phyloP scores from a whole-genome alignment of 2,329 filamentous ascomycete species.

The Colletotrichum sp. region DNA sequence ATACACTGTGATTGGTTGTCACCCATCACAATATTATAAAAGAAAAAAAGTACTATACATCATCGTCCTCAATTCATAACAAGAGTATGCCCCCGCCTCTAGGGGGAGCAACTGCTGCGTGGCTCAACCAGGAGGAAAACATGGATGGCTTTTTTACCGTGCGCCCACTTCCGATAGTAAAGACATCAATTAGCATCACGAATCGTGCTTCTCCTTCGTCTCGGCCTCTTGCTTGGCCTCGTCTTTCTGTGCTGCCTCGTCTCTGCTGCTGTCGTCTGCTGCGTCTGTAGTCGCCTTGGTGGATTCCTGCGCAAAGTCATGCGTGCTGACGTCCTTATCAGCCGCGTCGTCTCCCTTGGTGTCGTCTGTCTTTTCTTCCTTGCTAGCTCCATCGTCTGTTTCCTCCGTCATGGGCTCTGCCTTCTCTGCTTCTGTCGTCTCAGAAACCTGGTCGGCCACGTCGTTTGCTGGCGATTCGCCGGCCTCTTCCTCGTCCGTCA shows the following conservation, averaged over 20 bases:
- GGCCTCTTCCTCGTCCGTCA: neutral
- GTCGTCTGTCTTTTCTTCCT: slow-evolving; percentile 7
- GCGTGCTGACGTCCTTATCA: slow-evolving; percentile 4
- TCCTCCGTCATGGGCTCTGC: neutral
- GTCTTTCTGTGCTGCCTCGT: slow-evolving; percentile 19
- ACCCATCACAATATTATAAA: neutral
- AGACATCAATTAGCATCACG: neutral
- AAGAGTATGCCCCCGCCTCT: neutral
- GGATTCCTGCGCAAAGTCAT: slow-evolving; percentile 30
- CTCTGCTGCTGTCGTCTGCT: slow-evolving; percentile 24
- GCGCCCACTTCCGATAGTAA: neutral
- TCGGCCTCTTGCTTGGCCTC: neutral
- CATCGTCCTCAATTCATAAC: slow-evolving; percentile 13
- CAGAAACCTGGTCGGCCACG: slow-evolving; percentile 7
- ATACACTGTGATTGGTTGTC: slow-evolving; percentile 8
- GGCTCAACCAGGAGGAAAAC: neutral
- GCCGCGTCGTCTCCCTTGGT: neutral
- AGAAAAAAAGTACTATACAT: slow-evolving; percentile 16
- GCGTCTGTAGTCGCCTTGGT: slow-evolving; percentile 22
- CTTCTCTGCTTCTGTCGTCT: slow-evolving; percentile 4
- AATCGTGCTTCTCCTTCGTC: slow-evolving; percentile 9
- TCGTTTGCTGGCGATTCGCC: neutral
- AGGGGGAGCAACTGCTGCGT: neutral
- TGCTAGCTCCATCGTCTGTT: neutral
- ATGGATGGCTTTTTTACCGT: neutral